phyloP scores from a whole-genome alignment of 1,284 basidiomycete species.

The Moesziomyces parantarcticus region DNA sequence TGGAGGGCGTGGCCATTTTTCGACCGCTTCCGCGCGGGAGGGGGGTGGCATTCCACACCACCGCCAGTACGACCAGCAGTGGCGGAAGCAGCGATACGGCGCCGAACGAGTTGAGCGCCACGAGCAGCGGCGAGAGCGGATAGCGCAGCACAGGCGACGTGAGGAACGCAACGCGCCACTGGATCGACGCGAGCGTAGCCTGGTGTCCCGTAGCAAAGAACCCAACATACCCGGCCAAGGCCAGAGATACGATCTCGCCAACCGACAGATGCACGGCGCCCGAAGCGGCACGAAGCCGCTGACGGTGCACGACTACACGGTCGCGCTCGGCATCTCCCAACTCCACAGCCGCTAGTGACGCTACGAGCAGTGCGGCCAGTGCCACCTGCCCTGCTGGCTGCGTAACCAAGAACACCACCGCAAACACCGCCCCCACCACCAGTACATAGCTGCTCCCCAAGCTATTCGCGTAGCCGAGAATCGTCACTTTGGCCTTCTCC shows the following conservation, averaged over 20 bases:
- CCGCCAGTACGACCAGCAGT: constrained; percentile 78
- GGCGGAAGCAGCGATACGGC: constrained; percentile 75
- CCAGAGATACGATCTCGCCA: constrained; percentile 37
- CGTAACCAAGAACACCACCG: constrained; percentile 75
- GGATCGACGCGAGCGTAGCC: constrained; percentile 85
- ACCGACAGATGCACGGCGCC: constrained; percentile 14
- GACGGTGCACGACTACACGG: constrained; percentile 22
- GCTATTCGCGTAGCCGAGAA: constrained; percentile 89
- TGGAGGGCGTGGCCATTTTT: constrained; percentile 20
- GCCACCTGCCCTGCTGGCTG: constrained; percentile 86
- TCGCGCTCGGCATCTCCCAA: constrained; percentile 61
- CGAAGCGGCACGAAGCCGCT: neutral
- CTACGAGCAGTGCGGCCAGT: constrained; percentile 75
- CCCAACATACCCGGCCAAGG: constrained; percentile 69
- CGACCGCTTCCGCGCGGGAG: constrained; percentile 22
- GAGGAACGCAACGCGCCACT: constrained; percentile 93
- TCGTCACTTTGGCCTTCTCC: constrained; percentile 70
- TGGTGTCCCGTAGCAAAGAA: constrained; percentile 95
- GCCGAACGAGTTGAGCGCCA: constrained; percentile 83
- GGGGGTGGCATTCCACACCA: constrained; percentile 87
- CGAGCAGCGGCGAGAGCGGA: constrained; percentile 81
- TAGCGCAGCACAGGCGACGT: constrained; percentile 75
- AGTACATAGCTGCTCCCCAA: constrained; percentile 88
- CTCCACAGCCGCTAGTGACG: constrained; percentile 63
- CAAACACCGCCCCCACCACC: constrained; percentile 78